Base-by-base conservation (phyloP, 306 rosid genomes). In the Fragaria iinumae region DNA sequence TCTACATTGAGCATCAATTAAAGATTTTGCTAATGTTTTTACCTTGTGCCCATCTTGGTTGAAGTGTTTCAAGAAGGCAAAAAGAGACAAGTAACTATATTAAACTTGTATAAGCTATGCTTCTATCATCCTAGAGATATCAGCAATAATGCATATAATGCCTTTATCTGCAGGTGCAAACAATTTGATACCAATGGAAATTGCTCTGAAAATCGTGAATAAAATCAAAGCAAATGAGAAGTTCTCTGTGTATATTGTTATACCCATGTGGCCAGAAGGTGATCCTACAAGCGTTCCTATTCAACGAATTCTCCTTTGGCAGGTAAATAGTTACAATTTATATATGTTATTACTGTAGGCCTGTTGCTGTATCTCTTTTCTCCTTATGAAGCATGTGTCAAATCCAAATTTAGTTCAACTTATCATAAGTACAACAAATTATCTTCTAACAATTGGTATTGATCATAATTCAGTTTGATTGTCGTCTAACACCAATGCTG, bases 221-320 rank as follows among this genome's bases (percentile, higher is more conserved):
- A 93, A 93, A 88, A 90, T 93, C 69, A 93, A 83, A 82, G 90
- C 86, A 36, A 77, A 87, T 11, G 88, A 90, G 83, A 84, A 94
- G 69, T 93, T 93, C 62, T 64, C 83, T 29, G 93, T 73, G 4
- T 93, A 93, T 14, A 86, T 93, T 62, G 84, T 89, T 13, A 82
- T 93, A 73, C 97, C 96, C 27, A 93, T 93, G 97, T 93, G 96
- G 92, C 96, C 97, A 60, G 96, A 93, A 85, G 97, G 97, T 78
- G 86, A 71, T 60, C 97, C 97, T 23, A 84, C 89, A 45, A 81
- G 92, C 75, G 68, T 64, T 41, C 27, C 91, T 39, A 80, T 78
- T 79, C 94, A 93, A 75, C 48, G 93, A 73, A 93, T 93, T 80
- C 96, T 93, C 74, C 87, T 82, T 80, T 93, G 98, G 98, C 98